Percentiles rank a stretch among this genome's conserved stretches.
These are phyloP conservation scores for Chiua virens DNA, from an alignment of 768 basidiomycete species.

Conservation along the genomic window DNA sequence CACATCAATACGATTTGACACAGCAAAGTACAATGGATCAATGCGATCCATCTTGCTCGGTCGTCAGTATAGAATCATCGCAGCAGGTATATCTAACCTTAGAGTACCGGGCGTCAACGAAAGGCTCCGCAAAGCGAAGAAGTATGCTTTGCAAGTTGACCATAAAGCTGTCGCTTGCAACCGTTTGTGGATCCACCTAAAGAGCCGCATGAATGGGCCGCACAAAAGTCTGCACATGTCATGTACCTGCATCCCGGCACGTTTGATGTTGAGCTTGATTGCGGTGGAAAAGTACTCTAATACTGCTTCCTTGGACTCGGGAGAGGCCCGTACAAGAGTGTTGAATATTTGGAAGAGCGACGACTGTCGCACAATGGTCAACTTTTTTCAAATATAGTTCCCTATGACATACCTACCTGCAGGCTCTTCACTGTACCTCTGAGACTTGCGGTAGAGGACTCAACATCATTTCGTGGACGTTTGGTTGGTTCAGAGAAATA, in stretches of 20 bases:
- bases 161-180: constrained; percentile 92
- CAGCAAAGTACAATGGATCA: constrained; percentile 78
- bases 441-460: constrained; percentile 81
- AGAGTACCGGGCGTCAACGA: constrained; percentile 87
- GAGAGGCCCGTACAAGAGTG: constrained; percentile 78
- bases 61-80: constrained; percentile 5
- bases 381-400: not conserved
- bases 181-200: constrained; percentile 81
- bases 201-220: not conserved
- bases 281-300: constrained; percentile 79
- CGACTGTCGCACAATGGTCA: constrained; percentile 28
- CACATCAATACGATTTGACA: constrained; percentile 69
- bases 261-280: constrained; percentile 73
- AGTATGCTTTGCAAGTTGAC: constrained; percentile 84
- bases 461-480: constrained; percentile 68
- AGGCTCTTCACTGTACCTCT: constrained; percentile 83
- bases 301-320: constrained; percentile 77
- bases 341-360: constrained; percentile 90
- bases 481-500: constrained; percentile 90
- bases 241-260: constrained; percentile 85
- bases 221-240: not conserved
- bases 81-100: constrained; percentile 53
- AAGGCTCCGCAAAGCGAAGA: constrained; percentile 86
- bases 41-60: constrained; percentile 79
- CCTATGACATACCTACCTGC: constrained; percentile 50